phyloP scores from a whole-genome alignment of 2,329 filamentous ascomycete species.

The Byssochlamys sp. region DNA sequence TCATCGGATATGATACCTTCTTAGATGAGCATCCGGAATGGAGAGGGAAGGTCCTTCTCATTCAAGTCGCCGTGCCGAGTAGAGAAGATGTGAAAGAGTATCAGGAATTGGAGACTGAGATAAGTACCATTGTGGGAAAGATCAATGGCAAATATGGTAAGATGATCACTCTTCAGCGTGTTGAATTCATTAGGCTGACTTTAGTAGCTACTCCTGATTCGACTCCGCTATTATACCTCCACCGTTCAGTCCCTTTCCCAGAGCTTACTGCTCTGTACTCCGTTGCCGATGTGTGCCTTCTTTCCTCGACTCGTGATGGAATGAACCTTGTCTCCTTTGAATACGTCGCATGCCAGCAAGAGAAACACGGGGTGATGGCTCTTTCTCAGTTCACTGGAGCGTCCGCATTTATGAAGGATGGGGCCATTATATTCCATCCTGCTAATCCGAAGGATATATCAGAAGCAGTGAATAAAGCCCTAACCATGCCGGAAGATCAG shows the following conservation, averaged over 20 bases:
- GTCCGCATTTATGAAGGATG: conserved; percentile 70
- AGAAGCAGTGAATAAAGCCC: conserved; percentile 73
- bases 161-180: conserved; percentile 6
- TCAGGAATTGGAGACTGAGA: conserved; percentile 78
- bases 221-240: conserved; percentile 91
- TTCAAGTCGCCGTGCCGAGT: conserved; percentile 86
- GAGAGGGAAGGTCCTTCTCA: conserved; percentile 84
- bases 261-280: conserved; percentile 89
- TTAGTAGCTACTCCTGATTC: conserved; percentile 71
- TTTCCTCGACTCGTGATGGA: conserved; percentile 81
- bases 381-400: conserved; percentile 93
- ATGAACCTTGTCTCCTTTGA: conserved; percentile 98
- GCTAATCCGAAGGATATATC: conserved; percentile 91
- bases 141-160: conserved; percentile 83
- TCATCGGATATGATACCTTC: conserved; percentile 86
- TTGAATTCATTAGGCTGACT: conserved; percentile 1
- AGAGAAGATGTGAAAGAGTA: conserved; percentile 83
- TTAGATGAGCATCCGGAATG: conserved; percentile 85
- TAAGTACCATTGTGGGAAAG: conserved; percentile 83
- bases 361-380: conserved; percentile 81
- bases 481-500: conserved; percentile 77
- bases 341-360: conserved; percentile 82
- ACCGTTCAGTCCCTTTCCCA: conserved; percentile 85
- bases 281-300: conserved; percentile 75
- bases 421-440: conserved; percentile 82